phyloP scores from a whole-genome alignment of 345 rosid species.

The Microthlaspi erraticum region DNA sequence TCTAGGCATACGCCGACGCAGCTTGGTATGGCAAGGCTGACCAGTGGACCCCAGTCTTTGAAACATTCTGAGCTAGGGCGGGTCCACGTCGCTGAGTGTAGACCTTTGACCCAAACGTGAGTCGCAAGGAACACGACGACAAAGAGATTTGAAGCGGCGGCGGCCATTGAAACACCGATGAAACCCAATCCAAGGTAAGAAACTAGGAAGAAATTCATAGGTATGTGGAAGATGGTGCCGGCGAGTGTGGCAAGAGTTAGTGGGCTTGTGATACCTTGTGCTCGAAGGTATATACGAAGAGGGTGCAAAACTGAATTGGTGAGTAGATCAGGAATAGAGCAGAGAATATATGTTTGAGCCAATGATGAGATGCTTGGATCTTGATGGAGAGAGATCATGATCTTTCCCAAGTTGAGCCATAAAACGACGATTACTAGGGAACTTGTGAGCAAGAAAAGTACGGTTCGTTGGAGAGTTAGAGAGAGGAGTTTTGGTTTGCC shows the following conservation, averaged over 20 bases:
- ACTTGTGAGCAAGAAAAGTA: constrained; percentile 67
- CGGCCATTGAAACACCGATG: constrained; percentile 76
- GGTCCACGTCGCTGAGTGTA: constrained; percentile 73
- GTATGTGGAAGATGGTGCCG: constrained; percentile 74
- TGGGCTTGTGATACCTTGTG: constrained; percentile 89
- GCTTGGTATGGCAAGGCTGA: constrained; percentile 79
- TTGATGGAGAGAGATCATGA: constrained; percentile 70
- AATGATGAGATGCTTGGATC: constrained; percentile 64
- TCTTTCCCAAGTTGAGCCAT: constrained; percentile 72
- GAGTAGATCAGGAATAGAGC: constrained; percentile 81
- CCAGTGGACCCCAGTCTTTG: constrained; percentile 79
- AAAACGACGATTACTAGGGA: constrained; percentile 67
- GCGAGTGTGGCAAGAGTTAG: constrained; percentile 70
- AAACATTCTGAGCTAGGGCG: constrained; percentile 72
- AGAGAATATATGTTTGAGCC: constrained; percentile 72
- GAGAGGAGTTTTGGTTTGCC: constrained; percentile 80
- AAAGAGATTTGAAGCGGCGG: constrained; percentile 66
- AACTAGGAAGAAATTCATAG: constrained; percentile 65
- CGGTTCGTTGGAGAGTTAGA: constrained; percentile 78
- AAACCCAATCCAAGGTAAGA: constrained; percentile 65
- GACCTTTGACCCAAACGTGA: constrained; percentile 55
- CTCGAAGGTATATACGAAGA: constrained; percentile 96
- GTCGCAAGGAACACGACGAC: constrained; percentile 57
- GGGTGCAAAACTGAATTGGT: constrained; percentile 85
- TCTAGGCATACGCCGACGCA: constrained; percentile 89